Conservation (phyloP, 192 early-diverging fungal genomes). For the Coemansia sp. region DNA sequence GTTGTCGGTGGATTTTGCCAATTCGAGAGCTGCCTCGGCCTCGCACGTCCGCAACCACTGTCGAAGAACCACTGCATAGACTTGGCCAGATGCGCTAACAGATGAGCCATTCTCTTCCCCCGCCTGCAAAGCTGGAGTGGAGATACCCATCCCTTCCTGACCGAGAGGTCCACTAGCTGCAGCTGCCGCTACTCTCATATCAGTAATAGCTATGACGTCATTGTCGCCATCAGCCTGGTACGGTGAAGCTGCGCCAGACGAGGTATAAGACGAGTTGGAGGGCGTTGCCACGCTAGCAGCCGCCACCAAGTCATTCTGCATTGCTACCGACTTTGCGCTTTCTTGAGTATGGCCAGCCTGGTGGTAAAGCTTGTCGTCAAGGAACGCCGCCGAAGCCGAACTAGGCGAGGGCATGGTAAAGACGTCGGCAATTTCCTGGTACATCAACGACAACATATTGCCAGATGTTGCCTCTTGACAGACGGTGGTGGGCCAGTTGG, state of each 20-base stretch:
- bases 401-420: conserved; percentile 5
- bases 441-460: neutral
- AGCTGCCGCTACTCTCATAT: conserved; percentile 19
- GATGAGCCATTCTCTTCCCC: neutral
- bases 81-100: neutral
- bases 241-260: conserved; percentile 20
- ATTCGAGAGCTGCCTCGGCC: conserved; percentile 5
- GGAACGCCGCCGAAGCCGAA: neutral
- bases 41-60: conserved; percentile 41
- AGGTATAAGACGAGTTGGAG: neutral
- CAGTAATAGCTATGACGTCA: conserved; percentile 26
- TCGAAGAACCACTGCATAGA: conserved; percentile 16
- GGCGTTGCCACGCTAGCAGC: conserved; percentile 15
- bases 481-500: neutral
- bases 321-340: neutral
- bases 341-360: neutral
- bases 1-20: neutral
- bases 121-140: neutral
- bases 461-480: neutral
- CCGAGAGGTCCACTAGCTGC: neutral
- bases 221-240: neutral
- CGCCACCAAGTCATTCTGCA: neutral
- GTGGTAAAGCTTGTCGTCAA: neutral
- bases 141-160: neutral
- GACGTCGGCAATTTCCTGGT: neutral